Percentiles rank a stretch among this genome's conserved stretches.
Evolutionary conservation across 495 filamentous ascomycete species (phyloP).

Genomic region (Poronia punctata): DNA sequence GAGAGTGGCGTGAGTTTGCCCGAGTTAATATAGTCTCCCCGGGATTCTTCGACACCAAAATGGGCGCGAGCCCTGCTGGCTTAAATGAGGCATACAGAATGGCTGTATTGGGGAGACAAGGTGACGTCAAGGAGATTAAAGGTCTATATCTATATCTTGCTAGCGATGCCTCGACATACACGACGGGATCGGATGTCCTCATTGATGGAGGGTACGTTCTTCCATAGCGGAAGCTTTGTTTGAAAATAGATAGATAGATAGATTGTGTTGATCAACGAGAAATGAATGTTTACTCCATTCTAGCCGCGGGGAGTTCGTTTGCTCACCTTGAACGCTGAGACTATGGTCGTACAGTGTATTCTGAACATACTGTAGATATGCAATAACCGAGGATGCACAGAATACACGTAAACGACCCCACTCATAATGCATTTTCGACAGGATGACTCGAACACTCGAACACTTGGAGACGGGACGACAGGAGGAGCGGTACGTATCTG

Average conservation of each 20-base stretch:
- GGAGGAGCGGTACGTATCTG: too few relatives aligned
- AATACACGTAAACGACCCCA: too few relatives aligned
- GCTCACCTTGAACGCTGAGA: not conserved
- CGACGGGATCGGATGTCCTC: constrained; percentile 58
- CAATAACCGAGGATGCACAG: not conserved
- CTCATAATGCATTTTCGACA: too few relatives aligned
- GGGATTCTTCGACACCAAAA: constrained; percentile 18
- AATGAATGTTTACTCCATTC: not conserved
- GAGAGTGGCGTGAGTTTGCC: constrained; percentile 67
- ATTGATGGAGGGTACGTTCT: constrained; percentile 44
- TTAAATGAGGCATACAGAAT: constrained; percentile 32
- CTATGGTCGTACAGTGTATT: not conserved
- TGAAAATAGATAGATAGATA: not conserved
- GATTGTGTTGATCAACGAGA: not conserved
- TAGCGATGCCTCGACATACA: constrained; percentile 54
- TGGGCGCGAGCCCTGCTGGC: constrained; percentile 23
- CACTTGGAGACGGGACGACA: too few relatives aligned
- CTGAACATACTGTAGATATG: not conserved
- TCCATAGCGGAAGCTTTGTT: constrained; percentile 5
- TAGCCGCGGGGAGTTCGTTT: too few relatives aligned
- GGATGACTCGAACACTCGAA: too few relatives aligned
- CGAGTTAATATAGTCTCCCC: constrained; percentile 51
- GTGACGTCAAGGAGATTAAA: constrained; percentile 23
- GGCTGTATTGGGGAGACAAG: constrained; percentile 22
- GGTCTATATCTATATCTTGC: constrained; percentile 45